These are phyloP conservation scores for Penicillium sp. DNA, from an alignment of 2,329 filamentous ascomycete species.

Conservation along the genomic window DNA sequence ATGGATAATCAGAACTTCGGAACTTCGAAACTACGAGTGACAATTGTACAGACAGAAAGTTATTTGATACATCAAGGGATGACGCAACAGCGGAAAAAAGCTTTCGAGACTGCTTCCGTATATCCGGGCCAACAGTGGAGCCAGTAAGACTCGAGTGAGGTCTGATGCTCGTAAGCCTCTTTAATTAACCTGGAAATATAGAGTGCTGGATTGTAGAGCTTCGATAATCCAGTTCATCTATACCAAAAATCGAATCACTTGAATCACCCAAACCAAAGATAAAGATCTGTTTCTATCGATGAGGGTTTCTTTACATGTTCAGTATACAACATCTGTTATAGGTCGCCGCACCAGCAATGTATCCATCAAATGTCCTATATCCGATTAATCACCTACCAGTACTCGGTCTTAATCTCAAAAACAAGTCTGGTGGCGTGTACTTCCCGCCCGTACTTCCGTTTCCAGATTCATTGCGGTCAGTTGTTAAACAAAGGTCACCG, in stretches of 20 bases:
- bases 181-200: too few species aligned
- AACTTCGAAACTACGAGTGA: too few species aligned
- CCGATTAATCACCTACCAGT: slow-evolving; percentile 3
- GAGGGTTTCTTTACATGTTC: neutral
- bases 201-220: too few species aligned
- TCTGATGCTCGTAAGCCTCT: too few species aligned
- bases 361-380: neutral
- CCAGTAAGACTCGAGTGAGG: neutral
- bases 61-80: neutral
- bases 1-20: too few species aligned
- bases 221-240: too few species aligned
- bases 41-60: too few species aligned
- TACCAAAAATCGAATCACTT: too few species aligned
- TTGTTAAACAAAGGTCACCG: slow-evolving; percentile 17
- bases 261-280: neutral
- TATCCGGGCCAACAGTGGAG: neutral
- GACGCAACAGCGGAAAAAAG: neutral
- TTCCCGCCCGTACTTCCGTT: slow-evolving; percentile 10
- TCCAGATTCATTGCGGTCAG: neutral
- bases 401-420: slow-evolving; percentile 24
- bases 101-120: neutral
- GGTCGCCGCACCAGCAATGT: neutral
- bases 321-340: neutral
- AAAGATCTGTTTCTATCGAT: neutral
- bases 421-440: slow-evolving; percentile 33